Base-by-base conservation (phyloP, 305 asterid genomes). In the Fraxinus xanthoxyloides region DNA sequence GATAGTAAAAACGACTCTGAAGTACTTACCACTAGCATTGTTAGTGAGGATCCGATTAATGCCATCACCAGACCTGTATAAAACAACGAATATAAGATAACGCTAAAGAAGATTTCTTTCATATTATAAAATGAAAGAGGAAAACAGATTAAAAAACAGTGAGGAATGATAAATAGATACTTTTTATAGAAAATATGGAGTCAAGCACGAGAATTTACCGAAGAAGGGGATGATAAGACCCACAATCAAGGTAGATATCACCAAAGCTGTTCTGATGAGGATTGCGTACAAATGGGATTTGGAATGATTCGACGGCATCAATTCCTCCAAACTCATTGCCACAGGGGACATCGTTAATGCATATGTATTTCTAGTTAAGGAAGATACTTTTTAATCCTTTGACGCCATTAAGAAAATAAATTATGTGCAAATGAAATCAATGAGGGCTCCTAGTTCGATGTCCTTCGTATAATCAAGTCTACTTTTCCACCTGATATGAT, bases 281-380 rank as follows among this genome's bases (percentile, higher is more conserved):
- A 94, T 85, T 0, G 95, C 84, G 51, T 92, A 94, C 63, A 90
- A 51, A 79, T 81, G 72, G 17, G 94, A 90, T 82, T 89, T 92
- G 80, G 74, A 36, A 32, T 81, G 87, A 83, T 85, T 85, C 0
- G 93, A 82, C 19, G 98, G 98, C 81, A 94, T 90, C 89, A 96
- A 35, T 84, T 96, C 98, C 88, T 96, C 99, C n/a, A 96, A 90
- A 90, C 99, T 86, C 97, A 93, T 82, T 7, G 98, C 99, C 82
- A 96, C 98, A 0, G 97, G 99, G 54, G 97, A 86, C 87, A 96
- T 89, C 85, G 98, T 92, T 83, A 96, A 86, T 63, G 98, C 98
- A 90, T 92, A 94, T 65, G 94, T 94, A 81, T 81, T 72, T 80
- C 82, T 77, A 36, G 85, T 91, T 87, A 88, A 90, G 91, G 92